Base-by-base conservation (phyloP, 257 asterid species). In the Solanum medicagineum region DNA sequence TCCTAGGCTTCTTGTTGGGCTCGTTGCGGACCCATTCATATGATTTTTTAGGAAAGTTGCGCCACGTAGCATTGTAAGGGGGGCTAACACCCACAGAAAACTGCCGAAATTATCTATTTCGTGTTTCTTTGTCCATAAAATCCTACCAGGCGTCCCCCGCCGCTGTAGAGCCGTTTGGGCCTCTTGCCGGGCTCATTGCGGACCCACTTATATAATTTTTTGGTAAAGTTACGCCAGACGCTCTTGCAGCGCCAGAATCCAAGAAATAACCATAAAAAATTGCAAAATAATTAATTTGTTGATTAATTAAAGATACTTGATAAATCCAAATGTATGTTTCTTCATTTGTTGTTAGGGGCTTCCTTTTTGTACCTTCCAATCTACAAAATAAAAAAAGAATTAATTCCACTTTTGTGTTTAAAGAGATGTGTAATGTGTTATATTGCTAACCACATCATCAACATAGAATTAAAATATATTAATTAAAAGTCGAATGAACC, bases 341-440 rank as follows among this genome's bases (percentile, higher is more conserved):
- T 32, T 56, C 6, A 17, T 51, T 29, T 51, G 79, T 81, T 85
- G 89, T 88, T 88, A 81, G 88, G 88, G 36, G 71, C 81, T 47
- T 40, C 63, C 56, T 83, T 86, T 85, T 86, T 68, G 82, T 44
- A 83, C 85, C 82, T 87, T 88, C 83, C 85, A 56, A 51, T 45
- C n/a, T 7, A 47, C 13, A 47, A 47, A 22, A 73, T n/a, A 56
- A 40, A 13, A 10, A 56, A 80, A 70, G 54, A 42, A 79, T 26
- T 29, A 40, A 29, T 42, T 26, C 22, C 49, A 42, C 68, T 56
- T 77, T 86, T 53, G 15, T 56, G 81, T 59, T 62, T 59, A 10
- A 66, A 45, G 65, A 32, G 56, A 84, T 86, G 89, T 77, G 91
- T 84, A 47, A 84, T 86, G 90, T 81, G 91, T 85, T 81, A 83